Conservation (phyloP, 73 alveolate genomes). For the Uronychia binucleata region DNA sequence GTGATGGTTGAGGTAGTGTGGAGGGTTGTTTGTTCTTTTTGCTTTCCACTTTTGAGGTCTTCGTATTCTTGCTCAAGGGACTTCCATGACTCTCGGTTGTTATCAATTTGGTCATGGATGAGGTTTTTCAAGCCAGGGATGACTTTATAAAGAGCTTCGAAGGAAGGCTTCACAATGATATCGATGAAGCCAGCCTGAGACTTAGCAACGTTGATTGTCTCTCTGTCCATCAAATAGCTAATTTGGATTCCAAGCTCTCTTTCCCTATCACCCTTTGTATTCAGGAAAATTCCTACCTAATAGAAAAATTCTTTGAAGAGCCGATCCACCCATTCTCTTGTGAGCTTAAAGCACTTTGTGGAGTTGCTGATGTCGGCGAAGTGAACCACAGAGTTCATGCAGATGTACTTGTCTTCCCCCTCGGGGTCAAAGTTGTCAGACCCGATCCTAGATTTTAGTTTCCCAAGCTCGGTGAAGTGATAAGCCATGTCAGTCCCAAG, state of each 20-base stretch:
- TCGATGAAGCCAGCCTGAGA: slow-evolving; percentile 43
- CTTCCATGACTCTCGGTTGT: no score
- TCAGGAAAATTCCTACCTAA: not conserved
- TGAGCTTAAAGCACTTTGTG: slow-evolving; percentile 24
- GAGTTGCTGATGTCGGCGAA: slow-evolving; percentile 59
- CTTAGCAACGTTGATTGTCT: slow-evolving; percentile 38
- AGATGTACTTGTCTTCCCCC: not conserved
- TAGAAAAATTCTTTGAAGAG: slow-evolving; percentile 55
- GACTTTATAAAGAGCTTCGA: not conserved
- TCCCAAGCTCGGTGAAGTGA: slow-evolving; percentile 57
- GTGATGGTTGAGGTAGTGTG: no score
- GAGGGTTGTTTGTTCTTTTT: no score
- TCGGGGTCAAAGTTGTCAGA: slow-evolving; percentile 16
- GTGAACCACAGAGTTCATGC: slow-evolving; percentile 37
- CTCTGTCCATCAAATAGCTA: slow-evolving; percentile 38
- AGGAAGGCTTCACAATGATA: slow-evolving; percentile 28
- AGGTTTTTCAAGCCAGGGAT: not conserved
- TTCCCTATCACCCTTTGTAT: slow-evolving; percentile 49
- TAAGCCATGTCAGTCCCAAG: slow-evolving; percentile 72
- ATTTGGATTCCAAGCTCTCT: slow-evolving; percentile 35
- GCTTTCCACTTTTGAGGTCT: no score
- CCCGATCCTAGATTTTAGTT: slow-evolving; percentile 28
- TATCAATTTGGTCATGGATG: no score
- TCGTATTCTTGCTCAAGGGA: no score
- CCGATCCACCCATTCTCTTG: slow-evolving; percentile 39